Evolutionary conservation across 2,329 filamentous ascomycete species (phyloP).

Genomic region (Amphichorda felina): DNA sequence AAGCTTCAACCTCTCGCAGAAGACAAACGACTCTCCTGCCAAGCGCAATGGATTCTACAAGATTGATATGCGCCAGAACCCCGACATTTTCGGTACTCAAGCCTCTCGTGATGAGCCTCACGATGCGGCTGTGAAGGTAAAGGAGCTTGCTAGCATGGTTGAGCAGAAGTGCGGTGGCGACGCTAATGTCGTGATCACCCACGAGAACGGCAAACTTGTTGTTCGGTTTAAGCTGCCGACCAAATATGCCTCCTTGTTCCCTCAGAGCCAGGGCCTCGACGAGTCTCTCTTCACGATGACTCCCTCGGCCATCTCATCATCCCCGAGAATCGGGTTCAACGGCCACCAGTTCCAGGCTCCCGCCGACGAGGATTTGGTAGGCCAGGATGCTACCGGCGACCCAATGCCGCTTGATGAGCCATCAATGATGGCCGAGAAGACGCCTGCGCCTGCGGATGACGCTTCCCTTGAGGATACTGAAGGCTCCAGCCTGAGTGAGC

Average conservation of each 20-base stretch:
- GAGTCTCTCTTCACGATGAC: constrained; percentile 11
- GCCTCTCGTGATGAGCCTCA: constrained; percentile 3
- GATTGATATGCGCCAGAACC: constrained; percentile 21
- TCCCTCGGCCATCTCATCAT: constrained; percentile 11
- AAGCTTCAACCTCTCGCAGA: background rate
- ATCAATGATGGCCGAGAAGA: background rate
- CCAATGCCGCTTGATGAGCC: background rate
- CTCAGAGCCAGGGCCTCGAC: constrained; percentile 14
- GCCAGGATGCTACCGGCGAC: too few relatives aligned
- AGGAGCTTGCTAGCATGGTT: constrained; percentile 13
- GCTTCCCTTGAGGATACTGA: background rate
- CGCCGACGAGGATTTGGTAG: too few relatives aligned
- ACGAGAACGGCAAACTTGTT: constrained; percentile 17
- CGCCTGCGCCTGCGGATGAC: background rate
- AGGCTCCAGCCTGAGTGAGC: background rate
- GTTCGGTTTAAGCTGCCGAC: constrained; percentile 25
- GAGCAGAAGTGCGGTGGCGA: constrained; percentile 12
- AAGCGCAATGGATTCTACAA: constrained; percentile 14
- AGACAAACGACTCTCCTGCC: constrained; percentile 1
- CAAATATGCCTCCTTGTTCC: constrained; percentile 16
- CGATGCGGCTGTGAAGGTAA: background rate
- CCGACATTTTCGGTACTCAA: constrained; percentile 19
- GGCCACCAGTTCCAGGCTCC: background rate
- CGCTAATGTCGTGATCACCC: constrained; percentile 16
- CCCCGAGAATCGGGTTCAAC: constrained; percentile 10